These are phyloP conservation scores for Medicago arabica DNA, from an alignment of 306 rosid species.

Conservation along the genomic window DNA sequence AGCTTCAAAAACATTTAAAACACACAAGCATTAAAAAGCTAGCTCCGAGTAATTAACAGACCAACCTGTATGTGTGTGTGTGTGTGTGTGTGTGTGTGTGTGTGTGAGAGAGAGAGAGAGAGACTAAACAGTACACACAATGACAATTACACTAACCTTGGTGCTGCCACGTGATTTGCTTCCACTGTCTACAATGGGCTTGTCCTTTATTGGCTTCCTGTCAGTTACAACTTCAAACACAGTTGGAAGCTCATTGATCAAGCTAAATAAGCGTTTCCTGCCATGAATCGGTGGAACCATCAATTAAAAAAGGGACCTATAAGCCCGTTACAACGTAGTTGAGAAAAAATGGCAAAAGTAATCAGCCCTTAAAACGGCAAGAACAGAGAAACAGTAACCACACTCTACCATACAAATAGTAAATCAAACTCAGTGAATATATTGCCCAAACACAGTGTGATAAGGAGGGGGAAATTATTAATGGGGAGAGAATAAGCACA, in stretches of 20 bases:
- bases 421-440: not conserved
- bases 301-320: constrained; percentile 25
- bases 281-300: constrained; percentile 46
- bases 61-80: too few species aligned
- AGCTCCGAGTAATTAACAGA: not conserved
- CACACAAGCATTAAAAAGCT: too few species aligned
- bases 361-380: constrained; percentile 15
- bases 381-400: constrained; percentile 23
- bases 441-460: not conserved
- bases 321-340: constrained; percentile 21
- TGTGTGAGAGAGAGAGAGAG: too few species aligned
- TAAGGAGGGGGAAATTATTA: not conserved
- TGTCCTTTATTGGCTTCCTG: constrained; percentile 85
- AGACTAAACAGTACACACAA: not conserved
- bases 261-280: constrained; percentile 95
- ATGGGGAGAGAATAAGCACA: not conserved
- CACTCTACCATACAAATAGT: not conserved
- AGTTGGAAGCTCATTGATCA: constrained; percentile 98
- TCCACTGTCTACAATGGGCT: constrained; percentile 91
- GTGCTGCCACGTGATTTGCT: constrained; percentile 90
- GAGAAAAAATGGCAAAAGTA: constrained; percentile 18
- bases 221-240: constrained; percentile 99
- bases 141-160: constrained; percentile 61
- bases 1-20: not conserved
- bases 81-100: too few species aligned